These are phyloP conservation scores for Nelumbo lutea DNA, from an alignment of 164 flowering plant genomes.

Conservation along the genomic window DNA sequence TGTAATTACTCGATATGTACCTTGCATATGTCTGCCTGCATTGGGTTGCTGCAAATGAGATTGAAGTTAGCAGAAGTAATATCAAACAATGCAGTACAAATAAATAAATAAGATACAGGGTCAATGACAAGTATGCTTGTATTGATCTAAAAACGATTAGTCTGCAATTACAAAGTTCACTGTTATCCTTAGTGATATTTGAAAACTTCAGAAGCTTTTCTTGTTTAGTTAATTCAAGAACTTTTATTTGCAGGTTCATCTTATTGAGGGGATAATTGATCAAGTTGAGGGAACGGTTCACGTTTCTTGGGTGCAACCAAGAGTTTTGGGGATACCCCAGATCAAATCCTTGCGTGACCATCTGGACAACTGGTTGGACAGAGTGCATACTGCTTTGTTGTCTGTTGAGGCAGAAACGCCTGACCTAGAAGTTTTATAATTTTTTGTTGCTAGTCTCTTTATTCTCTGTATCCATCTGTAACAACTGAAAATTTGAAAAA, in stretches of 20 bases:
- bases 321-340: conserved; percentile 83
- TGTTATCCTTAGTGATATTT: too few relatives aligned
- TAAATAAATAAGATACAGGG: too few relatives aligned
- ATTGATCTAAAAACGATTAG: too few relatives aligned
- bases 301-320: conserved; percentile 94
- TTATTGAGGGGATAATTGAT: conserved; percentile 92
- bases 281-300: conserved; percentile 92
- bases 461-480: conserved; percentile 12
- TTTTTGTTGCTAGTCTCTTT: conserved; percentile 7
- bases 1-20: too few relatives aligned
- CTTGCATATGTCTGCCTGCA: too few relatives aligned
- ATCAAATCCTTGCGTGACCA: conserved; percentile 76
- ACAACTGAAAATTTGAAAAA: background rate
- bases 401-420: conserved; percentile 96
- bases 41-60: too few relatives aligned
- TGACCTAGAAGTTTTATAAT: conserved; percentile 72
- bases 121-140: too few relatives aligned
- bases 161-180: too few relatives aligned
- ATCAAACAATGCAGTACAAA: too few relatives aligned
- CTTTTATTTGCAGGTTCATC: conserved; percentile 62
- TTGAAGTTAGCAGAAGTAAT: too few relatives aligned
- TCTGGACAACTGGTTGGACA: conserved; percentile 74
- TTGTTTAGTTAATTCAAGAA: too few relatives aligned
- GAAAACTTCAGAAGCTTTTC: too few relatives aligned
- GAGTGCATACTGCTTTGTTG: conserved; percentile 75